Evolutionary conservation across 2,329 filamentous ascomycete species (phyloP), one percentile per base, ranked within the genome.

Genomic region (Xylariales sp.): DNA sequence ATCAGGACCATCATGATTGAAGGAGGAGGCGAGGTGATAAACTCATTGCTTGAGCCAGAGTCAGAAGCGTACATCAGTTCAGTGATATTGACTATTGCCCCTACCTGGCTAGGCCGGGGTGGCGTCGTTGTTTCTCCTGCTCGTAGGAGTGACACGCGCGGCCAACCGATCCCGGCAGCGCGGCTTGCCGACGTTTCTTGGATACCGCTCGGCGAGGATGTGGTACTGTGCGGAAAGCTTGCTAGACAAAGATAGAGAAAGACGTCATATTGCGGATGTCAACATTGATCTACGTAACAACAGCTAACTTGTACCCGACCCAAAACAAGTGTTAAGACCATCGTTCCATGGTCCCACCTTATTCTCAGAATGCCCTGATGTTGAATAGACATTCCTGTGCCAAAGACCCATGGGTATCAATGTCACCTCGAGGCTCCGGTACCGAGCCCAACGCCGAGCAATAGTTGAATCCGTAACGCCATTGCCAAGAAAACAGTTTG

Each of bases 1-100:
- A 66, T 95, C 32, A 62, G 65, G 39, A 95, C 88, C 57, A 71
- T 96, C 44, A 96, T 96, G 91, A 75, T 97, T 36, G 91, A 97
- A 61, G 91, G 91, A 0, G 91, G 91, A 9, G 90, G 78, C 1
- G 70, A 73, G 9, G 80, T 96, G 24, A 88, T 97, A 58, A 94
- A 93, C 58, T 78, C 84, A 27, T 65, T 97, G 14, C 70, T 97
- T n/a, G 70, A 75, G 28, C 70, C 76, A 3, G 66, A 68, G 20
- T 78, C 81, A 53, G 69, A 78, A 12, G 53, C 60, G n/a, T 66
- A 89, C 7, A 71, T 95, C 31, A 76, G 88, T 56, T 84, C 84
- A 2, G 82, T 95, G 36, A 85, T 97, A 53, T 74, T 96, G 44
- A 96, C 91, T 0, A 81, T 96, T 55, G 89, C 91, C 3, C 91